These are phyloP conservation scores for Xylariaceae sp. DNA, from an alignment of 2,329 filamentous ascomycete genomes.

Conservation along the genomic window DNA sequence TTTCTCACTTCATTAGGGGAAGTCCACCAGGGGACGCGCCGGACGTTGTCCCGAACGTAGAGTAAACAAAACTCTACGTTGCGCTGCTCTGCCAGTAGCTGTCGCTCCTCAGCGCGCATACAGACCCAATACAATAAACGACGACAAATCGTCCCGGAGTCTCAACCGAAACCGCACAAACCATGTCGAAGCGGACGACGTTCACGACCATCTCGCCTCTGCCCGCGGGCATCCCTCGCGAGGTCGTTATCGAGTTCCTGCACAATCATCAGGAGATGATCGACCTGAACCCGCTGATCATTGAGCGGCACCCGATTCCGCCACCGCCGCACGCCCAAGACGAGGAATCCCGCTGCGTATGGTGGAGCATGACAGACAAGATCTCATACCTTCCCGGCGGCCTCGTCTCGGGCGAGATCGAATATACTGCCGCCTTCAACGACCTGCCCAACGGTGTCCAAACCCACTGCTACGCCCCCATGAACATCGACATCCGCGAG, in stretches of 20 bases:
- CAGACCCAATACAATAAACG: not conserved
- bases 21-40: not conserved
- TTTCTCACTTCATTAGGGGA: not conserved
- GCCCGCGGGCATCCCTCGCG: conserved; percentile 70
- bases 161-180: not conserved
- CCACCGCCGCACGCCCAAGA: conserved; percentile 69
- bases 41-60: conserved; percentile 1
- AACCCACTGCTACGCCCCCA: conserved; percentile 84
- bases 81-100: too few relatives aligned
- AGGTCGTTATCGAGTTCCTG: conserved; percentile 76
- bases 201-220: conserved; percentile 84
- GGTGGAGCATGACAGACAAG: conserved; percentile 82
- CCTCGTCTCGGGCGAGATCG: conserved; percentile 58
- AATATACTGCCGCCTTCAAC: conserved; percentile 82
- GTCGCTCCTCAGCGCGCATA: too few relatives aligned
- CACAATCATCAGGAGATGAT: conserved; percentile 85
- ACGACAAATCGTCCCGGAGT: not conserved
- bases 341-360: conserved; percentile 75
- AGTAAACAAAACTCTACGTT: too few relatives aligned
- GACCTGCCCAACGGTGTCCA: conserved; percentile 75
- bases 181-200: conserved; percentile 72
- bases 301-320: conserved; percentile 71
- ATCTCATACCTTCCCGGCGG: conserved; percentile 54
- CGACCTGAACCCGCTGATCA: conserved; percentile 83
- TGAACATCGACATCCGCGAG: conserved; percentile 79